phyloP scores from a whole-genome alignment of 1,284 basidiomycete genomes.

The Marasmius sp. region DNA sequence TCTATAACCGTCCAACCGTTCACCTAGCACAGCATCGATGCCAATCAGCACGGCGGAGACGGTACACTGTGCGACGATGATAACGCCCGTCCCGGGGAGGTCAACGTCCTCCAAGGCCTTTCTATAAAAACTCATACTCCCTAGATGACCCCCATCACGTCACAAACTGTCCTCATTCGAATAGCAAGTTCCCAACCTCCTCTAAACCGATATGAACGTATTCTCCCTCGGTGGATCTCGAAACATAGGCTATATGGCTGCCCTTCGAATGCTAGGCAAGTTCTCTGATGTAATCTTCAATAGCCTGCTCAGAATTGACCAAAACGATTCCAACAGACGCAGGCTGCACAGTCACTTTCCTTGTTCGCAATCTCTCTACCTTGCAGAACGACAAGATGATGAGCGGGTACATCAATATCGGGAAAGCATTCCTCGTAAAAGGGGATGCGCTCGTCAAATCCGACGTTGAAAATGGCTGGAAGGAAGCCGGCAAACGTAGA shows the following conservation, averaged over 20 bases:
- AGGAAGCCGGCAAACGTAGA: constrained; percentile 32
- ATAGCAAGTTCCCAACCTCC: no score
- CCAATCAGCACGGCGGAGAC: no score
- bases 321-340: constrained; percentile 28
- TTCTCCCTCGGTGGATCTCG: constrained; percentile 60
- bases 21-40: no score
- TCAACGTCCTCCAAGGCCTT: no score
- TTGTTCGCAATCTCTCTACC: constrained; percentile 41
- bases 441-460: constrained; percentile 50
- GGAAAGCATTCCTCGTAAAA: constrained; percentile 43
- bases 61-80: no score
- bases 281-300: background rate
- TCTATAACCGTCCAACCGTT: no score
- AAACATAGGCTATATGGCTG: constrained; percentile 61
- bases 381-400: constrained; percentile 49
- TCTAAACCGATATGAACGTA: constrained; percentile 24
- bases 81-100: no score
- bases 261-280: constrained; percentile 50
- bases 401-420: constrained; percentile 38
- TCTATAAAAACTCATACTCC: no score
- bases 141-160: no score
- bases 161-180: no score
- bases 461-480: constrained; percentile 47
- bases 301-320: background rate
- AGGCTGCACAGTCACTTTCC: constrained; percentile 50